A percentile compares a stretch with the other conserved stretches of the same genome.
Evolutionary conservation across 1,139 yeast species (phyloP).

Genomic region (Eremothecium cymbalariae): DNA sequence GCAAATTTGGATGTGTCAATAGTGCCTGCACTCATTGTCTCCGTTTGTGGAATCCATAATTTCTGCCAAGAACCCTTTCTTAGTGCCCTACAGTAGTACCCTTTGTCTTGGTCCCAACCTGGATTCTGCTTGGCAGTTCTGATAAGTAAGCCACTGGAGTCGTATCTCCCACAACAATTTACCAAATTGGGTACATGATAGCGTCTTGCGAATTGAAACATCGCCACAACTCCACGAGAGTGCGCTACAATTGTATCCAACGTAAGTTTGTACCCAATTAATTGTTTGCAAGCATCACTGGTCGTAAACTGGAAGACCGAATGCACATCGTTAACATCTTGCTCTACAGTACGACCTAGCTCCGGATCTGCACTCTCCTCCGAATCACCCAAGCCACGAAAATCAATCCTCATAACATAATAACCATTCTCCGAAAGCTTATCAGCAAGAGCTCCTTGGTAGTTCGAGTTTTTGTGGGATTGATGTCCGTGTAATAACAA

Average conservation of each 20-base stretch:
- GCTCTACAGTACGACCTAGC: conserved; percentile 48
- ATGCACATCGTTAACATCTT: conserved; percentile 64
- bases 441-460: conserved; percentile 58
- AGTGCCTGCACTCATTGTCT: conserved; percentile 46
- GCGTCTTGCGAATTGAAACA: conserved; percentile 53
- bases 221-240: conserved; percentile 74
- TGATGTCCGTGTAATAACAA: conserved; percentile 67
- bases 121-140: conserved; percentile 29
- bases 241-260: conserved; percentile 60
- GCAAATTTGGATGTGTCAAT: conserved; percentile 42
- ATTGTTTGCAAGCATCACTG: conserved; percentile 28
- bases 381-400: conserved; percentile 78
- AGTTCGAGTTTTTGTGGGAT: conserved; percentile 76
- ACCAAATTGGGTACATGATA: conserved; percentile 53
- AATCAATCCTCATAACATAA: conserved; percentile 67
- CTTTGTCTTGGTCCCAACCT: conserved; percentile 33
- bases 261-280: conserved; percentile 31
- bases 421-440: conserved; percentile 54
- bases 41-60: conserved; percentile 42
- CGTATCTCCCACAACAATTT: conserved; percentile 65
- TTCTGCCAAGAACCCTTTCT: conserved; percentile 45
- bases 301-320: conserved; percentile 42
- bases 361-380: conserved; percentile 41
- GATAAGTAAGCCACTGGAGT: conserved; percentile 33
- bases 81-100: conserved; percentile 35